Evolutionary conservation across 2,329 filamentous ascomycete species (phyloP), one percentile per base, ranked within the genome.

Genomic region (Pestalotiopsis sp.): DNA sequence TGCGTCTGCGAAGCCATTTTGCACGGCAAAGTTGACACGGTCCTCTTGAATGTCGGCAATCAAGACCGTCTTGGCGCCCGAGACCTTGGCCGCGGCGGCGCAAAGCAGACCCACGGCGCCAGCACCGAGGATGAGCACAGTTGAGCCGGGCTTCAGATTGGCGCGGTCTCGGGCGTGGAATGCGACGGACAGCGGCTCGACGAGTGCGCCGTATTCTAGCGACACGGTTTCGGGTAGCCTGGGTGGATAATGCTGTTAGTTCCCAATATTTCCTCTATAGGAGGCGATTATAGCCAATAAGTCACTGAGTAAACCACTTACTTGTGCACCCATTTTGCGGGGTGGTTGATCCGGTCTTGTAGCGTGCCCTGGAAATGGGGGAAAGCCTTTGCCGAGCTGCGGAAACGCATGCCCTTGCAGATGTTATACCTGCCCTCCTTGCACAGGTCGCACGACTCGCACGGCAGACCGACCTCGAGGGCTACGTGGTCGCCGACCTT

Each of bases 401-500:
- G 82, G 77, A 90, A 90, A 71, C 80, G 82, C 85, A 90, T 87
- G 61, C 78, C 81, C 11, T 80, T 77, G 78, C 88, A 90, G 75
- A 90, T 87, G 76, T 90, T 90, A 74, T 90, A 90, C 2, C 86
- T 81, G 1, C 93, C 93, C 49, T 72, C 71, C 13, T 61, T 45
- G 77, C 88, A 89, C 68, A 84, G 80, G 23, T 79, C 81, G 73
- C 87, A 89, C 58, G 79, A 75, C 38, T 84, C 84, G 72, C 87
- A 89, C 1, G 87, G 84, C 62, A 88, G 79, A 39, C 87, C 87
- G 65, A 88, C 86, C 73, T 89, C 86, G 20, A 89, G 83, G 4
- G 88, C 88, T 25, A 96, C 93, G 25, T 86, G 86, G 79, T 97
- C 94, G 68, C 92, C 92, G 41, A 87, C 83, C 71, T 87, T 85